These are phyloP conservation scores for Sugiyamaella lignohabitans DNA, from an alignment of 805 yeast genomes.

Conservation along the genomic window DNA sequence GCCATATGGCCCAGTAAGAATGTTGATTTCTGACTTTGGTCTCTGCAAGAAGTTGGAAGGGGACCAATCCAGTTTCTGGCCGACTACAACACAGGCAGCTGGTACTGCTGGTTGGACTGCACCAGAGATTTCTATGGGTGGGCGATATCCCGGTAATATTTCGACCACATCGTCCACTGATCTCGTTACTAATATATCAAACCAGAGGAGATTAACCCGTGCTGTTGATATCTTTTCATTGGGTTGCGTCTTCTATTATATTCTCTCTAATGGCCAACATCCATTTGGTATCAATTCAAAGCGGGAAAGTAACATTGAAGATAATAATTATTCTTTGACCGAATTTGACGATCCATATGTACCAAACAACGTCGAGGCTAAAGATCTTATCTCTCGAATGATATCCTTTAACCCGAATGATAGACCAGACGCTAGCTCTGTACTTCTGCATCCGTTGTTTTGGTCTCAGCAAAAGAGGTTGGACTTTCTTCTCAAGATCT, in stretches of 20 bases:
- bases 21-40: slow-evolving; percentile 92
- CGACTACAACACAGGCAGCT: slow-evolving; percentile 87
- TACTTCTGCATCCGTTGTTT: slow-evolving; percentile 81
- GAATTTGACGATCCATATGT: slow-evolving; percentile 33
- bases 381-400: slow-evolving; percentile 68
- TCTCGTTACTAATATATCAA: slow-evolving; percentile 8
- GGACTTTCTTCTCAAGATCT: slow-evolving; percentile 77
- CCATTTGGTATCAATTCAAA: slow-evolving; percentile 92
- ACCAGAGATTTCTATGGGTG: slow-evolving; percentile 52
- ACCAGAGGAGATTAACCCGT: slow-evolving; percentile 32
- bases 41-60: slow-evolving; percentile 85
- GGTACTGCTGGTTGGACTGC: slow-evolving; percentile 99
- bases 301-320: slow-evolving; percentile 75
- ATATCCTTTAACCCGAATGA: slow-evolving; percentile 54
- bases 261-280: slow-evolving; percentile 75
- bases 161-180: slow-evolving; percentile 3
- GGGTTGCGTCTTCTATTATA: slow-evolving; percentile 90
- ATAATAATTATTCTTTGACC: slow-evolving; percentile 47
- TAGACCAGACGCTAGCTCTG: slow-evolving; percentile 64
- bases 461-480: slow-evolving; percentile 72
- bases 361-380: slow-evolving; percentile 52
- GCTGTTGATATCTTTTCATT: slow-evolving; percentile 90
- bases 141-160: slow-evolving; percentile 8
- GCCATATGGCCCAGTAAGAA: slow-evolving; percentile 44
- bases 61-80: slow-evolving; percentile 89